Conservation (phyloP, 192 early-diverging fungal genomes). For the Podila epigama region DNA sequence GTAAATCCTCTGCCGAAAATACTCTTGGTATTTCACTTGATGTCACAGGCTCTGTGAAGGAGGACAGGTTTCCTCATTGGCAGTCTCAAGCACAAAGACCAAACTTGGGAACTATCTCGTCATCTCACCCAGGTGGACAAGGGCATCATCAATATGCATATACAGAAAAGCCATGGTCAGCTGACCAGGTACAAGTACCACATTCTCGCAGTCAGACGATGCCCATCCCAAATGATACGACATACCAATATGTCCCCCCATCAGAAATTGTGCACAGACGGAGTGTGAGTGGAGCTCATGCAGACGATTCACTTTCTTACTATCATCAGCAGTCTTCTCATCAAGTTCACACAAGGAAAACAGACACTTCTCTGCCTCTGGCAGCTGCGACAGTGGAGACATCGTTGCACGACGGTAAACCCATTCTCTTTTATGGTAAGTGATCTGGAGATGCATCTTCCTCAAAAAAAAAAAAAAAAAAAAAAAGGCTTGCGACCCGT, state of each 20-base stretch:
- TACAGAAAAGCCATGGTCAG: neutral
- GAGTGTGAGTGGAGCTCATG: neutral
- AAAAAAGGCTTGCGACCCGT: no score
- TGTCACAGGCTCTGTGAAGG: conserved; percentile 40
- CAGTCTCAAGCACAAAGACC: conserved; percentile 35
- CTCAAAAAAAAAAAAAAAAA: no score
- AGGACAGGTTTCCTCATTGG: conserved; percentile 41
- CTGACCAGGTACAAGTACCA: neutral
- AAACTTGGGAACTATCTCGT: neutral
- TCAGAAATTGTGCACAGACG: neutral
- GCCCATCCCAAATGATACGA: conserved; percentile 8
- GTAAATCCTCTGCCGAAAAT: conserved; percentile 5
- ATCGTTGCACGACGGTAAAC: conserved; percentile 33
- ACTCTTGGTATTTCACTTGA: conserved; percentile 41
- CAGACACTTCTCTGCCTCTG: neutral
- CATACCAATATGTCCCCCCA: neutral
- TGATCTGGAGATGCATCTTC: no score
- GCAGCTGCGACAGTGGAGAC: neutral
- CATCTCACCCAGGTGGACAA: no score
- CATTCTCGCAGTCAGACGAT: conserved; percentile 21
- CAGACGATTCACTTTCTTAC: neutral
- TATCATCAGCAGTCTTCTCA: conserved; percentile 2
- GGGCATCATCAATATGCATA: conserved; percentile 5
- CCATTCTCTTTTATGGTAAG: conserved; percentile 50
- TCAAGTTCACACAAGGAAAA: neutral